These are phyloP conservation scores for Pulveroboletus sp. DNA, from an alignment of 768 basidiomycete genomes.

Conservation along the genomic window DNA sequence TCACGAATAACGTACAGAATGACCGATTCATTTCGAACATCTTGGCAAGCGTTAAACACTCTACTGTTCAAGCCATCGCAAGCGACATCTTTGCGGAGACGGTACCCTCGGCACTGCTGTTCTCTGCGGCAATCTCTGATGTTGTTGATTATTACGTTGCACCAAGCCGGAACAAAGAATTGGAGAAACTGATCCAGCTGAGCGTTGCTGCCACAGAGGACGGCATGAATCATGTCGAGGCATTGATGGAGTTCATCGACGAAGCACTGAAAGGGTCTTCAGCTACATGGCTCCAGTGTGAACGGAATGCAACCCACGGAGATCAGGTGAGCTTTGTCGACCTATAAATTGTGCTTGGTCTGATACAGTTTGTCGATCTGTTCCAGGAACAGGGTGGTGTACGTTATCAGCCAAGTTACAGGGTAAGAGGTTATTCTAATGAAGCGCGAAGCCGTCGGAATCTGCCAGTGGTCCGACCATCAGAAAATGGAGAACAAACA, in stretches of 20 bases:
- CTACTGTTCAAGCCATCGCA: constrained; percentile 37
- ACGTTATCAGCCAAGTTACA: constrained; percentile 10
- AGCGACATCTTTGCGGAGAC: constrained; percentile 49
- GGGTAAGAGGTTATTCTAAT: background rate
- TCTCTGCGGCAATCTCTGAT: constrained; percentile 52
- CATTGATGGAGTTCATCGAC: constrained; percentile 42
- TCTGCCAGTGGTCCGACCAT: background rate
- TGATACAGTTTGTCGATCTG: constrained; percentile 36
- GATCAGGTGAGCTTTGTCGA: constrained; percentile 27
- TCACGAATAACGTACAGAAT: constrained; percentile 23
- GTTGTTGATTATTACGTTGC: constrained; percentile 60
- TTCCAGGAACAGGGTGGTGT: constrained; percentile 40
- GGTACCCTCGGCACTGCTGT: constrained; percentile 53
- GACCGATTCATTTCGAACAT: constrained; percentile 18
- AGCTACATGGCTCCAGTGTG: background rate
- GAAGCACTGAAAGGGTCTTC: constrained; percentile 43
- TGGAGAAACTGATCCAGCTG: constrained; percentile 38
- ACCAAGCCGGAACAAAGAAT: constrained; percentile 30
- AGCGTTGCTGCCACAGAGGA: constrained; percentile 25
- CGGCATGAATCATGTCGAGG: constrained; percentile 14
- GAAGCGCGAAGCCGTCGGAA: constrained; percentile 4
- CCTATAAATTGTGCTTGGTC: constrained; percentile 14
- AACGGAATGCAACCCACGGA: constrained; percentile 33
- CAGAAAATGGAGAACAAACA: constrained; percentile 7
- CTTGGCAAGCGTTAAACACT: constrained; percentile 3